These are phyloP conservation scores for Loxodes magnus DNA, from an alignment of 73 alveolate genomes.

Conservation along the genomic window DNA sequence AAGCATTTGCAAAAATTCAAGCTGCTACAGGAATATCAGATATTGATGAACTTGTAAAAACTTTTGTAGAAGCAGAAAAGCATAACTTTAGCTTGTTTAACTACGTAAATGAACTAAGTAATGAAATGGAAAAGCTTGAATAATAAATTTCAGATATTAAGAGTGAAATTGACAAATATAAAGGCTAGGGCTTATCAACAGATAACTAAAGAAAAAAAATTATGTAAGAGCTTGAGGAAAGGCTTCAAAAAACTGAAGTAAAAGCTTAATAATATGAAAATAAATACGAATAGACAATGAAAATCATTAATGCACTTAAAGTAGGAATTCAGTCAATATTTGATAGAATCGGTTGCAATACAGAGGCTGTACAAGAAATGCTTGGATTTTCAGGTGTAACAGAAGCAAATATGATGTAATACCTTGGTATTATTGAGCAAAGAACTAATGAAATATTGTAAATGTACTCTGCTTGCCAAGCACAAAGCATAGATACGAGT, in stretches of 20 bases:
- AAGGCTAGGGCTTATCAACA: slow-evolving; percentile 30
- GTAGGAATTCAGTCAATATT: slow-evolving; percentile 44
- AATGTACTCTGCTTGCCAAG: slow-evolving; percentile 53
- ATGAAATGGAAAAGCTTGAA: slow-evolving; percentile 72
- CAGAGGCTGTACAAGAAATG: slow-evolving; percentile 28
- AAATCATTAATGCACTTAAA: slow-evolving; percentile 52
- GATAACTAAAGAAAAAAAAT: slow-evolving; percentile 32
- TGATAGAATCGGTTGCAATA: slow-evolving; percentile 51
- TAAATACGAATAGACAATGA: slow-evolving; percentile 53
- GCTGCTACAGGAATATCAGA: slow-evolving; percentile 80
- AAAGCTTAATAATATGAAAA: slow-evolving; percentile 65
- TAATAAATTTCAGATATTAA: slow-evolving; percentile 50
- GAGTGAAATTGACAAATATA: slow-evolving; percentile 33
- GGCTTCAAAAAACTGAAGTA: slow-evolving; percentile 41
- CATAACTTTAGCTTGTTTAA: slow-evolving; percentile 41
- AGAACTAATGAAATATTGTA: slow-evolving; percentile 55
- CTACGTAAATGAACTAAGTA: slow-evolving; percentile 64
- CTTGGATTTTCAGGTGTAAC: slow-evolving; percentile 43
- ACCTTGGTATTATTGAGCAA: slow-evolving; percentile 45
- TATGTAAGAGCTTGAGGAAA: slow-evolving; percentile 39
- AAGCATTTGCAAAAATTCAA: slow-evolving; percentile 76
- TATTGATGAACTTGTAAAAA: slow-evolving; percentile 56
- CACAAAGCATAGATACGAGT: too few species aligned
- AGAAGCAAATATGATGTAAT: slow-evolving; percentile 54
- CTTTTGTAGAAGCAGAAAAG: slow-evolving; percentile 67